A percentile compares a stretch with the other conserved stretches of the same genome.
These are phyloP conservation scores for Physaria fendleri DNA, from an alignment of 345 rosid genomes.

Conservation along the genomic window DNA sequence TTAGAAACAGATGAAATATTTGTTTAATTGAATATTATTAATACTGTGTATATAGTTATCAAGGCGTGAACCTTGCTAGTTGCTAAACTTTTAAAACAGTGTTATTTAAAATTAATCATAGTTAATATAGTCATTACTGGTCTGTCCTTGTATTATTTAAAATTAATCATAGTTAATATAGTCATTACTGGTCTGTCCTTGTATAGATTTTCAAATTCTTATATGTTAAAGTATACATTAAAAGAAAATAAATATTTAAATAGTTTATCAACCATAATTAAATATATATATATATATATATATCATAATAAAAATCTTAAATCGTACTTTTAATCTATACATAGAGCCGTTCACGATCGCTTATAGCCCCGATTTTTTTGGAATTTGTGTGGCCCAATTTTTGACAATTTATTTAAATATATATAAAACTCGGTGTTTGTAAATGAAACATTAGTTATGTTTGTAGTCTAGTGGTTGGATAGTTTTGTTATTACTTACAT, in stretches of 20 bases:
- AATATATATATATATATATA: too few relatives aligned
- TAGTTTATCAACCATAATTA: background rate
- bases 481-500: too few relatives aligned
- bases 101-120: background rate
- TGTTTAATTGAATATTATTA: background rate
- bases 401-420: too few relatives aligned
- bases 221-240: background rate
- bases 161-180: background rate
- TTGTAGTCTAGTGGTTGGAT: too few relatives aligned
- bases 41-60: background rate
- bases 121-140: background rate
- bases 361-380: too few relatives aligned
- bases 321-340: background rate
- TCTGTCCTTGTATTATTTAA: background rate
- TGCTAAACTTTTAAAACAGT: background rate
- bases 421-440: too few relatives aligned
- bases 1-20: too few relatives aligned
- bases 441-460: too few relatives aligned
- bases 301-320: background rate
- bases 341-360: too few relatives aligned
- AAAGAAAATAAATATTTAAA: background rate
- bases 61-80: background rate
- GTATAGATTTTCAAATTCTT: background rate
- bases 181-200: background rate
- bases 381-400: too few relatives aligned